phyloP scores from a whole-genome alignment of 441 rosid species.

The Erodium chrysanthum region DNA sequence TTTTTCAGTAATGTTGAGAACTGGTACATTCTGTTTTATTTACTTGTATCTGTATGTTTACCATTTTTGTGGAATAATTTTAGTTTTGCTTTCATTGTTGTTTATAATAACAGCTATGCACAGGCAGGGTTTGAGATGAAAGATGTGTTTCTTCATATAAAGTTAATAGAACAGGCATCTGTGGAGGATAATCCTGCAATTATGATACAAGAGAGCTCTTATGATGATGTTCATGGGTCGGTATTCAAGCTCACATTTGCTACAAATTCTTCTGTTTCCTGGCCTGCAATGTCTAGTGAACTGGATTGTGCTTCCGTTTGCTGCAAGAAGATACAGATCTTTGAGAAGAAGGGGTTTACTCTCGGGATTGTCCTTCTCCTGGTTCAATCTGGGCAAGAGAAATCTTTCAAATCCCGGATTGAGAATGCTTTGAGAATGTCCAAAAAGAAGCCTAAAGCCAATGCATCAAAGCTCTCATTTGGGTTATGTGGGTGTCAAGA shows the following conservation, averaged over 20 bases:
- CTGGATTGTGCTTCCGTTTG: conserved; percentile 62
- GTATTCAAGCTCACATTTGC: conserved; percentile 69
- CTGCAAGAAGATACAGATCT: conserved; percentile 76
- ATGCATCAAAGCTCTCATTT: conserved; percentile 71
- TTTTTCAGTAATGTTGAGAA: too few relatives aligned
- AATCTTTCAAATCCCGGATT: conserved; percentile 40
- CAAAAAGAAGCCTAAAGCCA: conserved; percentile 47
- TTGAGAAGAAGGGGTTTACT: conserved; percentile 83
- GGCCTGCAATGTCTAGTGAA: conserved; percentile 71
- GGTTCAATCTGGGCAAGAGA: conserved; percentile 57
- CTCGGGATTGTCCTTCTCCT: conserved; percentile 59
- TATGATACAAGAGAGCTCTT: conserved; percentile 56
- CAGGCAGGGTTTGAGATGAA: conserved; percentile 89
- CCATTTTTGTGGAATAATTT: not conserved
- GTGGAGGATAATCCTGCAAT: conserved; percentile 64
- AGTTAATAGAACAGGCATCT: conserved; percentile 82
- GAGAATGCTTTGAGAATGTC: conserved; percentile 68
- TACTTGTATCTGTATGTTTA: not conserved
- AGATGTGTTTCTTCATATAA: conserved; percentile 79
- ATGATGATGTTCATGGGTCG: conserved; percentile 46
- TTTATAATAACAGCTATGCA: conserved; percentile 45
- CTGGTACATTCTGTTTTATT: not conserved
- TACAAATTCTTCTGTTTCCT: conserved; percentile 61
- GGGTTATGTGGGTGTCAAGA: conserved; percentile 96
- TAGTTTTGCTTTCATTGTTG: conserved; percentile 10